Conservation (phyloP, 75 land plant genomes). For the Isoetes taiwanensis region DNA sequence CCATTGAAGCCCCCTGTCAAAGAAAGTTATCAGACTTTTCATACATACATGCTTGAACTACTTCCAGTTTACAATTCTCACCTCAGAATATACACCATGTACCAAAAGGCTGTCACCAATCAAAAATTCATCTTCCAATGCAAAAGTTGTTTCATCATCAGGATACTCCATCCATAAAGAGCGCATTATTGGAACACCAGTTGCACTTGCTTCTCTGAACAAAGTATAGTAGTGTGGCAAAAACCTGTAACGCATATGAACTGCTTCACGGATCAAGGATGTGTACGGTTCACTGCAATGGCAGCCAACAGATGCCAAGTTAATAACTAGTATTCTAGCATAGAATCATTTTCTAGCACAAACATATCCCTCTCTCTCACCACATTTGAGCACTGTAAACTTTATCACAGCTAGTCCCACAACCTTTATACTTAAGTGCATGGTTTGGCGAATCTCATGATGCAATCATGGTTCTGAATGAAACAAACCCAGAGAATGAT, state of each 20-base stretch:
- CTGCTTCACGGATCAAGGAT: slow-evolving; percentile 71
- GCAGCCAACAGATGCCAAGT: too few species aligned
- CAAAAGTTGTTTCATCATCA: slow-evolving; percentile 49
- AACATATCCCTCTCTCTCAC: too few species aligned
- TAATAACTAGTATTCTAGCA: too few species aligned
- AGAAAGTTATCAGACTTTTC: background rate
- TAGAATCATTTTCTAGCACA: too few species aligned
- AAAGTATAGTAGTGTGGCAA: slow-evolving; percentile 88
- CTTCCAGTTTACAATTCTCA: slow-evolving; percentile 11
- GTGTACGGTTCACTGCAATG: slow-evolving; percentile 72
- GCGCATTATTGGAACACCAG: slow-evolving; percentile 83
- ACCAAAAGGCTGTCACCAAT: slow-evolving; percentile 73
- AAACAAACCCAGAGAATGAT: too few species aligned
- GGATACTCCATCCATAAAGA: slow-evolving; percentile 99
- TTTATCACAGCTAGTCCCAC: too few species aligned
- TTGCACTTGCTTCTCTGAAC: slow-evolving; percentile 71
- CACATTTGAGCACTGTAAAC: too few species aligned
- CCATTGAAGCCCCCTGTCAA: slow-evolving; percentile 55
- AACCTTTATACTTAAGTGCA: too few species aligned
- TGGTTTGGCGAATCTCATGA: too few species aligned
- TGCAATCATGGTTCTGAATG: too few species aligned
- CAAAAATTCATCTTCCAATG: slow-evolving; percentile 81
- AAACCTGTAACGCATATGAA: slow-evolving; percentile 53
- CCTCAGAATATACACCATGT: slow-evolving; percentile 88
- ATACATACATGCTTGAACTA: background rate